Percentiles rank a stretch among this genome's conserved stretches.
Conservation (phyloP, 495 filamentous ascomycete species). For the Annulohypoxylon bovei region DNA sequence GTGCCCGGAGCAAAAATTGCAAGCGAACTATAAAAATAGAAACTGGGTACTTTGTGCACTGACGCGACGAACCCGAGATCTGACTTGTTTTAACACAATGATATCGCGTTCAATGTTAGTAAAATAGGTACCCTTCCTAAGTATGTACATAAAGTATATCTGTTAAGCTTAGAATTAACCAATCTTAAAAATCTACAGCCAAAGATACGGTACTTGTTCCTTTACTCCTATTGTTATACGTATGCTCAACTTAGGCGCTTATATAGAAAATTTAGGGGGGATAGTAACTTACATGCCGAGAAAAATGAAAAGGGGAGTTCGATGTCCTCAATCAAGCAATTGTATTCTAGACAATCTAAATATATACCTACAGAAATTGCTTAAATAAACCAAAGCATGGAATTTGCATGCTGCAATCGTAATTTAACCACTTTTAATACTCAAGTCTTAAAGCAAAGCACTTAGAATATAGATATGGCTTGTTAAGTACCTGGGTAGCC, state of each 20-base stretch:
- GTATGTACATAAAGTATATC: too few species aligned
- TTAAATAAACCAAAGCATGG: neutral
- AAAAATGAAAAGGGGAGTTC: conserved; percentile 13
- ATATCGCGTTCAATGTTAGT: conserved; percentile 11
- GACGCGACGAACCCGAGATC: conserved; percentile 10
- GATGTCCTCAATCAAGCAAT: conserved; percentile 8
- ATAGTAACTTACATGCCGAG: conserved; percentile 3
- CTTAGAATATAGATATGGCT: neutral
- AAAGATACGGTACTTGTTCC: neutral
- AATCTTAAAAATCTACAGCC: neutral
- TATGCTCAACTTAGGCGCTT: conserved; percentile 20
- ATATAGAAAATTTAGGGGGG: conserved; percentile 17
- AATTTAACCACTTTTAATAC: conserved; percentile 20
- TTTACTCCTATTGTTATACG: neutral
- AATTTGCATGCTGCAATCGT: conserved; percentile 16
- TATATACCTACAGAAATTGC: too few species aligned
- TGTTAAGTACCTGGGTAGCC: neutral
- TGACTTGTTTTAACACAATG: neutral
- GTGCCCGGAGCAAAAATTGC: conserved; percentile 22
- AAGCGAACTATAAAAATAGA: conserved; percentile 10
- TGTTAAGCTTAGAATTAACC: conserved; percentile 12
- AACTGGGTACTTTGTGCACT: conserved; percentile 19
- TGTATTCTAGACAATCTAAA: too few species aligned
- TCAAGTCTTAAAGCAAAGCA: neutral
- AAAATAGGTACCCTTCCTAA: neutral